Conservation (phyloP, 805 yeast genomes). For the Saccharomycopsis malanga region DNA sequence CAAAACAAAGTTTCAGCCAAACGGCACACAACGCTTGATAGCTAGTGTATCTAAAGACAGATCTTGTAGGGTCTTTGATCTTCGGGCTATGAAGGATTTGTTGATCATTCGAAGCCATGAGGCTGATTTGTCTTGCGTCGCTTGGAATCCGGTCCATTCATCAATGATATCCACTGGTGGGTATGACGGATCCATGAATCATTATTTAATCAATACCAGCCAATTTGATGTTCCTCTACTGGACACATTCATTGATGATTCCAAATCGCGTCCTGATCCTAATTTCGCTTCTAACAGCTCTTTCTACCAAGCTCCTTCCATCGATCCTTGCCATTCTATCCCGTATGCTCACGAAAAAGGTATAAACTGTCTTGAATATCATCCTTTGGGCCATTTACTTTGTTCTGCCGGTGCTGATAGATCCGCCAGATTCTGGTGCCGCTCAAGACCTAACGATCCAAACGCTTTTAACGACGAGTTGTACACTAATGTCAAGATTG, state of each 20-base stretch:
- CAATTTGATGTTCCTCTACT: constrained; percentile 27
- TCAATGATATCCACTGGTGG: constrained; percentile 77
- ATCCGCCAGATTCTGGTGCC: constrained; percentile 88
- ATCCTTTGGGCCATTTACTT: constrained; percentile 87
- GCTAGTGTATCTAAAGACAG: constrained; percentile 89
- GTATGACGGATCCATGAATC: constrained; percentile 80
- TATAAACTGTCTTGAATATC: constrained; percentile 82
- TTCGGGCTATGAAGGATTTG: constrained; percentile 76
- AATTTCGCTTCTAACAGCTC: constrained; percentile 14
- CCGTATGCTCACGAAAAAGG: constrained; percentile 96
- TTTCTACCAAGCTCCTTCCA: constrained; percentile 19
- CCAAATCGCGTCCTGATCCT: background rate
- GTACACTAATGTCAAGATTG: constrained; percentile 57
- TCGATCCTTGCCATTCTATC: constrained; percentile 47
- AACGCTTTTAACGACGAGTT: constrained; percentile 74
- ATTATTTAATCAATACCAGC: constrained; percentile 53
- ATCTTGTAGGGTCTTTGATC: constrained; percentile 80
- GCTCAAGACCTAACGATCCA: constrained; percentile 87
- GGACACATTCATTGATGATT: background rate
- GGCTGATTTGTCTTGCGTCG: constrained; percentile 73
- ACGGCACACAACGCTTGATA: constrained; percentile 60
- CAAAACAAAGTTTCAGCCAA: constrained; percentile 77
- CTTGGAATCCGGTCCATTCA: constrained; percentile 91
- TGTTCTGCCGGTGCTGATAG: constrained; percentile 93
- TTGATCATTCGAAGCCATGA: constrained; percentile 71